phyloP scores from a whole-genome alignment of 805 yeast species.

The Jamesozyma gamospora region DNA sequence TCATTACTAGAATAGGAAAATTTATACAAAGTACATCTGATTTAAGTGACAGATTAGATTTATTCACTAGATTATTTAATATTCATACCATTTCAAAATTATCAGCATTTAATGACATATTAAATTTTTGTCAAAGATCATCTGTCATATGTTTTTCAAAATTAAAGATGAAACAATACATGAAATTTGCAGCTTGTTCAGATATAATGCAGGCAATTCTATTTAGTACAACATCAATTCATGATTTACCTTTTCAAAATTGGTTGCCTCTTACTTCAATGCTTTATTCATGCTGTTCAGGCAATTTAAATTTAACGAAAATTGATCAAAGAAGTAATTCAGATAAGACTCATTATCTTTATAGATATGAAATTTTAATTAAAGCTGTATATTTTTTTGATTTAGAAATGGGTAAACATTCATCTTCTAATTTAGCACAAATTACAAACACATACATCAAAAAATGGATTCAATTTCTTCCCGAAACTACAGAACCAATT shows the following conservation, averaged over 20 bases:
- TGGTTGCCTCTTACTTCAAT: constrained; percentile 20
- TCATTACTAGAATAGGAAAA: constrained; percentile 14
- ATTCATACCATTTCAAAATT: constrained; percentile 8
- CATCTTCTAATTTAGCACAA: constrained; percentile 24
- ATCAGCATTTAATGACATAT: constrained; percentile 5
- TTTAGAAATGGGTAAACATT: constrained; percentile 27
- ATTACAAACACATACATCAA: constrained; percentile 25
- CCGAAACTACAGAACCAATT: constrained; percentile 2
- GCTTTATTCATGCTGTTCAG: constrained; percentile 9
- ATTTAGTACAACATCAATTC: constrained; percentile 6
- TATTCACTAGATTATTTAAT: constrained; percentile 18
- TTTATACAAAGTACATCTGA: constrained; percentile 12
- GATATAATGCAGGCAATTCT: constrained; percentile 23
- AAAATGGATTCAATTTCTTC: constrained; percentile 21
- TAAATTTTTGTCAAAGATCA: constrained; percentile 11
- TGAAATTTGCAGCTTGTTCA: constrained; percentile 11
- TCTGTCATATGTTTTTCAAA: constrained; percentile 9
- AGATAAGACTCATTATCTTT: constrained; percentile 16
- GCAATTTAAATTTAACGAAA: constrained; percentile 1
- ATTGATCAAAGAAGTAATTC: neutral
- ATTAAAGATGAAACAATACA: constrained; percentile 6
- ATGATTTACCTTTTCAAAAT: constrained; percentile 1
- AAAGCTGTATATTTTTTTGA: constrained; percentile 28
- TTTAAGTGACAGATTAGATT: constrained; percentile 5
- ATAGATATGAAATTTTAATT: constrained; percentile 24